Evolutionary conservation across 2,329 filamentous ascomycete species (phyloP), one percentile per base, ranked within the genome.

Genomic region (Fusarium sp.): DNA sequence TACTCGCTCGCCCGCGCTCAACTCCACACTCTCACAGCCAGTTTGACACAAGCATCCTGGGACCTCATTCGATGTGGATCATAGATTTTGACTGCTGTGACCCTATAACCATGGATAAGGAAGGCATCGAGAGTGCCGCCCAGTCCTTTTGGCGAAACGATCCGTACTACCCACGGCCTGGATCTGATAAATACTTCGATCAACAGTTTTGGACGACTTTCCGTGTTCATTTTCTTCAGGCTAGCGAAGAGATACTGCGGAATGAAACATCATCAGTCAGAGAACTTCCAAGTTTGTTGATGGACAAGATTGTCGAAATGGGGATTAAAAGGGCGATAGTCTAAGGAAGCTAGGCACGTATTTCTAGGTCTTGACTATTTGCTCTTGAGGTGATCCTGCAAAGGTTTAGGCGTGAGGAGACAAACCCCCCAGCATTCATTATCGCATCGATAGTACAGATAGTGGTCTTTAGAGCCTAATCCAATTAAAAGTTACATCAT

Each of bases 121-220:
- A 59, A 0, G 84, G 84, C 0, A 68, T 87, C 0, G 57, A 78
- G 13, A 76, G 80, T 38, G 83, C 84, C 3, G 82, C 80, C 0
- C 63, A 57, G 3, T 80, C 81, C 0, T 88, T 86, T 49, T 81
- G 78, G 70, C 74, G 76, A 6, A 88, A 88, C 50, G 85, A 88
- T 56, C 84, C 84, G 0, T 88, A 80, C 57, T 88, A 80, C 66
- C 85, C 84, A 4, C 78, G 80, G 0, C 84, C 82, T 8, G 60
- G 17, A 9, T 46, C 33, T 65, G 63, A 2, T 42, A 46, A 54
- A 1, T 1, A 11, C 9, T 26, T 36, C 3, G 74, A 76, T 19
- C 26, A 53, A 9, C 10, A 21, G 1, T 65, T 76, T 0, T 78
- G 76, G 76, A 17, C 50, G 2, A 21, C 52, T 7, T 79, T 79